phyloP scores from a whole-genome alignment of 257 asterid species.

The Verbena officinalis region DNA sequence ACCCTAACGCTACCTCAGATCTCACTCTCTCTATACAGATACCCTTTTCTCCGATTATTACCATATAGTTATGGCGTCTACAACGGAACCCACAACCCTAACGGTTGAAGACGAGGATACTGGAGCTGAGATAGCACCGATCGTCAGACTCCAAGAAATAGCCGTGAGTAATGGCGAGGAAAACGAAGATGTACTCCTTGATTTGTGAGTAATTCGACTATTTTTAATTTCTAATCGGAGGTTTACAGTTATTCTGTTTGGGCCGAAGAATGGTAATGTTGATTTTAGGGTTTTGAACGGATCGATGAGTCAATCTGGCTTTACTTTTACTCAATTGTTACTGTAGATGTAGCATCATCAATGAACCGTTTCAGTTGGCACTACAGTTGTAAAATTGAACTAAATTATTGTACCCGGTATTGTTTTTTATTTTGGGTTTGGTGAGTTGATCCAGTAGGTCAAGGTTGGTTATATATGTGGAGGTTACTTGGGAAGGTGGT shows the following conservation, averaged over 20 bases:
- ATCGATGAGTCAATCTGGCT: constrained; percentile 11
- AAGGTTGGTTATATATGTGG: not conserved
- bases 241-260: constrained; percentile 1
- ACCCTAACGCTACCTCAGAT: constrained; percentile 32
- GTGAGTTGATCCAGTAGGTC: not conserved
- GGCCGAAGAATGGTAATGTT: not conserved
- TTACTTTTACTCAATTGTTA: not conserved
- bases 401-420: not conserved
- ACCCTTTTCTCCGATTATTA: not conserved
- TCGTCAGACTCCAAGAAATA: constrained; percentile 65
- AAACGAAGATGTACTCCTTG: constrained; percentile 67
- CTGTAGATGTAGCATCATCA: not conserved
- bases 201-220: constrained; percentile 50
- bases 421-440: not conserved
- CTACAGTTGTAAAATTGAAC: not conserved
- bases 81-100: constrained; percentile 35
- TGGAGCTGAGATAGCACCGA: constrained; percentile 78
- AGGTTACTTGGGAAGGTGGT: not conserved
- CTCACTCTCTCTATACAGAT: constrained; percentile 23
- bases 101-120: constrained; percentile 74
- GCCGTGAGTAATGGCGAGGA: constrained; percentile 83
- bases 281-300: constrained; percentile 4
- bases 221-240: not conserved
- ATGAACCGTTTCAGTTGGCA: not conserved
- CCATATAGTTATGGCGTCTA: constrained; percentile 45